Conservation (phyloP, 805 yeast species). For the Tetrapisispora pingtungensis region DNA sequence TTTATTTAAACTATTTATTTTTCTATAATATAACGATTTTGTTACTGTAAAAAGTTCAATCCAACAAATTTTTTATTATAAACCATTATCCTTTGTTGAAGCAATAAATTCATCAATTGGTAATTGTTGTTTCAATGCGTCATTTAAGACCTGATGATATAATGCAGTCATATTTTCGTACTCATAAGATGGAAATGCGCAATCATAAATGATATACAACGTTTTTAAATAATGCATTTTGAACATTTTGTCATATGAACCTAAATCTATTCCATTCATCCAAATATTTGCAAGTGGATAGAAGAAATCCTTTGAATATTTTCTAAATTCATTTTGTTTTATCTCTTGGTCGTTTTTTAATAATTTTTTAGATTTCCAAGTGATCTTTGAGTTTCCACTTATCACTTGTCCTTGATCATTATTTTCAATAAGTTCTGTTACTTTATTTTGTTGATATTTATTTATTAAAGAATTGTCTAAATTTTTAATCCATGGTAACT, state of each 20-base stretch:
- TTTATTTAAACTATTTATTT: too few species aligned
- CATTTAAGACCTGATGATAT: conserved; percentile 20
- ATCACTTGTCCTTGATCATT: not conserved
- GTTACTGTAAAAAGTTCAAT: too few species aligned
- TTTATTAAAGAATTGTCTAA: not conserved
- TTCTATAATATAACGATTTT: too few species aligned
- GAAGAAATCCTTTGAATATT: conserved; percentile 36
- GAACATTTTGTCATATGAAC: conserved; percentile 42
- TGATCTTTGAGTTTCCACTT: conserved; percentile 4
- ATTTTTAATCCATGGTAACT: conserved; percentile 25
- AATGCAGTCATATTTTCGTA: conserved; percentile 29
- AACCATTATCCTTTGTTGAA: not conserved
- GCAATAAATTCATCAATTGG: conserved; percentile 4
- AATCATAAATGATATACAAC: conserved; percentile 35
- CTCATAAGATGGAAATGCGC: conserved; percentile 38
- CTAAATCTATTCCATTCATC: conserved; percentile 46
- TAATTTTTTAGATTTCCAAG: conserved; percentile 31
- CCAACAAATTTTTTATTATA: too few species aligned
- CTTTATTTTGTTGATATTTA: not conserved
- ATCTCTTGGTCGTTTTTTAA: not conserved
- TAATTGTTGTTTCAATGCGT: conserved; percentile 18
- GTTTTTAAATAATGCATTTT: conserved; percentile 43
- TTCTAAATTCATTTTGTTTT: conserved; percentile 25
- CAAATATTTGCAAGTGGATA: conserved; percentile 46
- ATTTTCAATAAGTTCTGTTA: not conserved